Evolutionary conservation across 768 basidiomycete species (phyloP).

Genomic region (Boletus pseudopeckii): DNA sequence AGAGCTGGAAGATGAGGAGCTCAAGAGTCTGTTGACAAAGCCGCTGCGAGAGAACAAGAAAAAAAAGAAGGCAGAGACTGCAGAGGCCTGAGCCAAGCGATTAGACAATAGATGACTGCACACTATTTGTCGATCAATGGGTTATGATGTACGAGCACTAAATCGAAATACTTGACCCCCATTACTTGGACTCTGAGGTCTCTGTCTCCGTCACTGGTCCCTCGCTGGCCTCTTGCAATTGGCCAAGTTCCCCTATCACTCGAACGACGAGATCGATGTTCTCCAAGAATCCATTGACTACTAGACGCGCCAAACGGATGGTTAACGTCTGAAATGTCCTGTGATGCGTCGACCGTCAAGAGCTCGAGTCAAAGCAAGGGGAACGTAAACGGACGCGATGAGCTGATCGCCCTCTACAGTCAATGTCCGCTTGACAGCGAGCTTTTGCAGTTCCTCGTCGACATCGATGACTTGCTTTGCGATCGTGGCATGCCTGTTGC

Average conservation of each 20-base stretch:
- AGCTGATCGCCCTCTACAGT: slow-evolving; percentile 64
- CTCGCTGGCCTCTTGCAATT: slow-evolving; percentile 54
- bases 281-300: slow-evolving; percentile 84
- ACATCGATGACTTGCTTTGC: slow-evolving; percentile 85
- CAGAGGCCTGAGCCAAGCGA: slow-evolving; percentile 33
- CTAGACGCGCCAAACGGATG: slow-evolving; percentile 78
- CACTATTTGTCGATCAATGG: slow-evolving; percentile 15
- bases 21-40: slow-evolving; percentile 74
- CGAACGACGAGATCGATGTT: slow-evolving; percentile 83
- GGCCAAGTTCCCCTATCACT: slow-evolving; percentile 77
- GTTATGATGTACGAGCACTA: slow-evolving; percentile 12
- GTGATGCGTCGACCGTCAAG: slow-evolving; percentile 1
- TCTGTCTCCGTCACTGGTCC: not conserved
- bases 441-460: slow-evolving; percentile 78
- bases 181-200: slow-evolving; percentile 8
- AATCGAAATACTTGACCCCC: slow-evolving; percentile 9
- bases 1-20: slow-evolving; percentile 81
- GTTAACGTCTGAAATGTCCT: slow-evolving; percentile 79
- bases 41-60: slow-evolving; percentile 88
- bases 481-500: slow-evolving; percentile 69
- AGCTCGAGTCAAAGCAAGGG: not conserved
- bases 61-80: slow-evolving; percentile 74
- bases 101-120: slow-evolving; percentile 15
- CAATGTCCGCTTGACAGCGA: slow-evolving; percentile 73
- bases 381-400: slow-evolving; percentile 58